phyloP scores from a whole-genome alignment of 2,329 filamentous ascomycete genomes.

The Ceratocystis albifundus region DNA sequence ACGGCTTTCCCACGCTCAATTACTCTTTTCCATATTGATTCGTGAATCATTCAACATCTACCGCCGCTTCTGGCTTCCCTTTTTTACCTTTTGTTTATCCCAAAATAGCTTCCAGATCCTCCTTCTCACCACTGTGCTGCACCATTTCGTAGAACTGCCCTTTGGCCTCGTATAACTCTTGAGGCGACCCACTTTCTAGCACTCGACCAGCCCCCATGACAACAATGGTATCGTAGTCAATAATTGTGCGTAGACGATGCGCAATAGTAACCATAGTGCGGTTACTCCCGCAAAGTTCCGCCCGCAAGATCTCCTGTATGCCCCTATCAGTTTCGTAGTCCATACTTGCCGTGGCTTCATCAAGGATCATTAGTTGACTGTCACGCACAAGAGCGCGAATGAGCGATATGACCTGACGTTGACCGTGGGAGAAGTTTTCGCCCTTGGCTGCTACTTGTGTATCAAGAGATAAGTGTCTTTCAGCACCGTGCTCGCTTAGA shows the following conservation, averaged over 20 bases:
- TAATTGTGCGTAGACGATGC: slow-evolving; percentile 40
- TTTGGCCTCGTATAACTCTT: slow-evolving; percentile 35
- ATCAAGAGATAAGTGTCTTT: slow-evolving; percentile 30
- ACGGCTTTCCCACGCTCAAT: neutral
- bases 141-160: slow-evolving; percentile 46
- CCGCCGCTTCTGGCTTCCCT: neutral
- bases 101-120: slow-evolving; percentile 24
- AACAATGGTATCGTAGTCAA: slow-evolving; percentile 41
- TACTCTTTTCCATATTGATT: neutral
- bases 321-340: slow-evolving; percentile 38
- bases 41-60: too few species aligned
- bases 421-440: slow-evolving; percentile 38
- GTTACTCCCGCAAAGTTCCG: slow-evolving; percentile 37
- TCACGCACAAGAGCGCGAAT: slow-evolving; percentile 38
- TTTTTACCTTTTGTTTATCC: neutral
- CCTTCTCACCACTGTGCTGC: slow-evolving; percentile 43
- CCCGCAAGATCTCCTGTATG: slow-evolving; percentile 37
- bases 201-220: slow-evolving; percentile 39
- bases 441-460: slow-evolving; percentile 36
- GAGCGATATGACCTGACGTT: slow-evolving; percentile 40
- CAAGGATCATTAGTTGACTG: slow-evolving; percentile 38
- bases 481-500: slow-evolving; percentile 23
- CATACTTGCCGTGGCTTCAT: slow-evolving; percentile 42
- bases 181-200: slow-evolving; percentile 39
- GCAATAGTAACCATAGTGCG: slow-evolving; percentile 40